Conservation (phyloP, 2,329 filamentous ascomycete species). For the Clonostachys solani region DNA sequence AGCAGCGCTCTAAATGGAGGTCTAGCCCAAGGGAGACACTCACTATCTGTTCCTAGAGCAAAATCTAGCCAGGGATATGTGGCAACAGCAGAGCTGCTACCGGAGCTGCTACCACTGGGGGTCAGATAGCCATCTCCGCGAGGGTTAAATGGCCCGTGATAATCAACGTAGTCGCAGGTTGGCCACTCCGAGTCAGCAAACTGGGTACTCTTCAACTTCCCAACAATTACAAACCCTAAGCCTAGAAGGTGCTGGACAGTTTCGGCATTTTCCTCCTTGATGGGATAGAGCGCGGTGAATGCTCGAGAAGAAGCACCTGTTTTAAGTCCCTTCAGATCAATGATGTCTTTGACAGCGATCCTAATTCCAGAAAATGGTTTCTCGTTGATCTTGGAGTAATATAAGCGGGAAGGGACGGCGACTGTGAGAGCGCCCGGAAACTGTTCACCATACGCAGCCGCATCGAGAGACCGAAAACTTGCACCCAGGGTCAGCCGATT, state of each 20-base stretch:
- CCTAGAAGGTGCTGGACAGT: not conserved
- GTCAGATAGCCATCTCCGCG: not conserved
- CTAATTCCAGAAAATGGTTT: not conserved
- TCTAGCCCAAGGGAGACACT: not conserved
- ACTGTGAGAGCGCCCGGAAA: not conserved
- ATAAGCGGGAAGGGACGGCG: not conserved
- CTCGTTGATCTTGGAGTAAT: not conserved
- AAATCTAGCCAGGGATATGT: not conserved
- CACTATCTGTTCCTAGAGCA: not conserved
- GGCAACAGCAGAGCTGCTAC: not conserved
- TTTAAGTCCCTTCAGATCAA: not conserved
- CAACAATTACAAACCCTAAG: not conserved
- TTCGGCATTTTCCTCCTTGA: not conserved
- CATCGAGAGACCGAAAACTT: not conserved
- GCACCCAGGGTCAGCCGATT: not conserved
- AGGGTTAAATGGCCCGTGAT: not conserved
- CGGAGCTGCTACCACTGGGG: not conserved
- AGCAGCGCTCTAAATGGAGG: not conserved
- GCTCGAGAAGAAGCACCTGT: not conserved
- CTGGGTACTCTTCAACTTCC: not conserved
- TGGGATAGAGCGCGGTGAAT: not conserved
- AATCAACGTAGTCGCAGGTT: not conserved
- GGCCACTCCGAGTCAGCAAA: conserved; percentile 1
- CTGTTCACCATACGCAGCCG: not conserved
- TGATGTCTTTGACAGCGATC: not conserved